These are phyloP conservation scores for Gossypium schwendimanii DNA, from an alignment of 441 rosid species.

Conservation along the genomic window DNA sequence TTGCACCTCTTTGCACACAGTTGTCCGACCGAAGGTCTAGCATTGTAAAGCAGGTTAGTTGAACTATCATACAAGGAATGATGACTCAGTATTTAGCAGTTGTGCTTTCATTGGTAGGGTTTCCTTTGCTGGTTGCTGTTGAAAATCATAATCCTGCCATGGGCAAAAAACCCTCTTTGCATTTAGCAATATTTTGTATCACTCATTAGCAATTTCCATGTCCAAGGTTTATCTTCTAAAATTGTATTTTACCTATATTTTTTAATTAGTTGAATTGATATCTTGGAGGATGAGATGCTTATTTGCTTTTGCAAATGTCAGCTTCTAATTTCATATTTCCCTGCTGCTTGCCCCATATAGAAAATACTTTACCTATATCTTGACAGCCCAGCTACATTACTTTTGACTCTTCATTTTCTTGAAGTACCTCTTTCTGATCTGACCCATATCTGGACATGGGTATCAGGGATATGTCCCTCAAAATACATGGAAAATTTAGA, in stretches of 20 bases:
- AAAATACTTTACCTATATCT: not conserved
- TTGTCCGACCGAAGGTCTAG: conserved; percentile 88
- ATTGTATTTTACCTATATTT: not conserved
- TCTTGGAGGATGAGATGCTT: not conserved
- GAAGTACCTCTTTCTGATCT: no score
- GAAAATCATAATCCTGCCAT: not conserved
- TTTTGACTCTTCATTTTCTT: no score
- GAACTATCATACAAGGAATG: not conserved
- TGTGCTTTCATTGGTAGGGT: not conserved
- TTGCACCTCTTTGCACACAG: conserved; percentile 69
- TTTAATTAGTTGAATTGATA: not conserved
- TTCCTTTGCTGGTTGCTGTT: not conserved
- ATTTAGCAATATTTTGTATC: not conserved
- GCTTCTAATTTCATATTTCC: not conserved
- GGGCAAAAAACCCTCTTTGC: not conserved
- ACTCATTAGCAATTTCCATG: not conserved
- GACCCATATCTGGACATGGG: no score
- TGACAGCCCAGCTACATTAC: not conserved
- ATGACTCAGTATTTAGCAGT: not conserved
- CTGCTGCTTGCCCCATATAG: not conserved
- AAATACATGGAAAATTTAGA: no score
- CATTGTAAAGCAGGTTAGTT: conserved; percentile 82
- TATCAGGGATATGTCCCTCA: no score
- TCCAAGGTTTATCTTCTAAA: not conserved
- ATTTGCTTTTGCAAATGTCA: not conserved